phyloP scores from a whole-genome alignment of 1,139 yeast genomes.

The Citeromyces siamensis region DNA sequence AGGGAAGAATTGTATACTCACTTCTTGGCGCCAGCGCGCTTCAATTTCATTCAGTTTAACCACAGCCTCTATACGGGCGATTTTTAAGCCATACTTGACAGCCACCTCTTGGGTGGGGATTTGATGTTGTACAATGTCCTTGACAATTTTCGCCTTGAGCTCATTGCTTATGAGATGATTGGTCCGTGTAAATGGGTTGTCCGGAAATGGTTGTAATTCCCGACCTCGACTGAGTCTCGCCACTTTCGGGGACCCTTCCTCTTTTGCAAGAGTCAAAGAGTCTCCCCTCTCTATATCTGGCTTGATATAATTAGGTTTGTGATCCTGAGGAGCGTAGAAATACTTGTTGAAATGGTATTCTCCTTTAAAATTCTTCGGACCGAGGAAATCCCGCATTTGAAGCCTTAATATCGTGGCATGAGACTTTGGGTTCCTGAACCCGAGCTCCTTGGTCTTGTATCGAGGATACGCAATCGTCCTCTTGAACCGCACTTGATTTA shows the following conservation, averaged over 20 bases:
- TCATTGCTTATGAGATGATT: conserved; percentile 46
- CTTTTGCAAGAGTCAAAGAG: conserved; percentile 25
- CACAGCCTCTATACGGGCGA: conserved; percentile 82
- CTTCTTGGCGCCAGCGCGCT: conserved; percentile 43
- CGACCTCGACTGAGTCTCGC: conserved; percentile 6
- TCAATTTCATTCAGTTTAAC: conserved; percentile 57
- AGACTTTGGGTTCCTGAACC: conserved; percentile 27
- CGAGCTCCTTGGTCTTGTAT: conserved; percentile 27
- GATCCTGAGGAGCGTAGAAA: conserved; percentile 59
- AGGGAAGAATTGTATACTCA: conserved; percentile 28
- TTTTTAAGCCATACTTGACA: conserved; percentile 64
- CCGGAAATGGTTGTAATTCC: conserved; percentile 64
- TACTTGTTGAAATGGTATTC: conserved; percentile 72
- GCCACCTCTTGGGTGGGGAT: conserved; percentile 65
- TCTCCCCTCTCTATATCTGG: conserved; percentile 38
- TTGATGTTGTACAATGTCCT: conserved; percentile 40
- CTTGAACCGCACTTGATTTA: conserved; percentile 22
- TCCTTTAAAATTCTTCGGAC: conserved; percentile 77
- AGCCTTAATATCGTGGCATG: conserved; percentile 27
- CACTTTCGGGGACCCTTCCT: conserved; percentile 10
- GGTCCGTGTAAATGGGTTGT: conserved; percentile 57
- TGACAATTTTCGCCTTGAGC: conserved; percentile 46
- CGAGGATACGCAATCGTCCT: conserved; percentile 35
- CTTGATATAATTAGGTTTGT: conserved; percentile 62
- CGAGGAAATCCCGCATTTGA: conserved; percentile 47